phyloP scores from a whole-genome alignment of 2,329 filamentous ascomycete species.

The Stemphylium lycopersici region DNA sequence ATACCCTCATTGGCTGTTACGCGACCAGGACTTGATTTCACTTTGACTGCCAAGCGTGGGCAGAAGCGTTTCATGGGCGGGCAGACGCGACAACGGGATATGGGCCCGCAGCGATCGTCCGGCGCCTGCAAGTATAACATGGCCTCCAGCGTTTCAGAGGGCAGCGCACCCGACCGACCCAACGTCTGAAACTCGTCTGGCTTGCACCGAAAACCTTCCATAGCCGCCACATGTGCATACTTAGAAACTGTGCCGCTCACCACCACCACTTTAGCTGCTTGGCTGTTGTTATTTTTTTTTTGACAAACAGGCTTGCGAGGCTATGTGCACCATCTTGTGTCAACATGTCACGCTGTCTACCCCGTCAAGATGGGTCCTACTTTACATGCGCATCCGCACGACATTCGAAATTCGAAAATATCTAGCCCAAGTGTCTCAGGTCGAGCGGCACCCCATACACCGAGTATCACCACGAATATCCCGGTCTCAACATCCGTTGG shows the following conservation, averaged over 20 bases:
- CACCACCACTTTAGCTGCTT: neutral
- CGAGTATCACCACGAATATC: neutral
- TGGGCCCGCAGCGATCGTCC: slow-evolving; percentile 8
- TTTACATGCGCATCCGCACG: too few species aligned
- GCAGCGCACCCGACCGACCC: slow-evolving; percentile 23
- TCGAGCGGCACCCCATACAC: slow-evolving; percentile 2
- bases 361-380: neutral
- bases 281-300: too few species aligned
- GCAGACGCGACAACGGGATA: slow-evolving; percentile 22
- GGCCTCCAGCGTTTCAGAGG: slow-evolving; percentile 39
- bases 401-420: neutral
- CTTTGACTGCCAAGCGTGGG: slow-evolving; percentile 1
- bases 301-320: neutral
- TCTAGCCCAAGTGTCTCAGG: slow-evolving; percentile 1
- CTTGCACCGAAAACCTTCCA: slow-evolving; percentile 28
- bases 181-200: slow-evolving; percentile 36
- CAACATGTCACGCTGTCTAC: neutral
- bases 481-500: neutral
- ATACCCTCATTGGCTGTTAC: slow-evolving; percentile 13
- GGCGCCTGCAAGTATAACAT: slow-evolving; percentile 19
- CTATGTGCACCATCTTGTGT: slow-evolving; percentile 1
- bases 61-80: slow-evolving; percentile 22
- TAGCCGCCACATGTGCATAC: slow-evolving; percentile 21
- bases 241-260: slow-evolving; percentile 6
- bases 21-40: neutral